A percentile compares a stretch with the other conserved stretches of the same genome.
Evolutionary conservation across 768 basidiomycete genomes (phyloP).

Genomic region (Podaxis carcinomalis): DNA sequence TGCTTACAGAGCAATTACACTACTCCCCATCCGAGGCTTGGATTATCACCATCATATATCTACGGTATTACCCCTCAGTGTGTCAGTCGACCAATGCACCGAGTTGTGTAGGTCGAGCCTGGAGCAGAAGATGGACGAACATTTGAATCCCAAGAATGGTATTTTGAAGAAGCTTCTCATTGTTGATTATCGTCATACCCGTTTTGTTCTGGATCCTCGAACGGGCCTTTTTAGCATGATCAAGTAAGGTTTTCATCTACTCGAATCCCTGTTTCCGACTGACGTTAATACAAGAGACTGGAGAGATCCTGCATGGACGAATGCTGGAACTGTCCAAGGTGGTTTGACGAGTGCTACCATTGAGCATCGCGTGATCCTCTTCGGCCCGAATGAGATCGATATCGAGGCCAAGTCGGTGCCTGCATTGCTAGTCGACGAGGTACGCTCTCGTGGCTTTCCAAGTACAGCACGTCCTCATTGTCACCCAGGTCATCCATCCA

Average conservation of each 20-base stretch:
- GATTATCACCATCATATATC: slow-evolving; percentile 74
- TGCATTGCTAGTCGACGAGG: slow-evolving; percentile 85
- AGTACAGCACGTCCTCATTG: slow-evolving; percentile 4
- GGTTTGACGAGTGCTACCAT: slow-evolving; percentile 56
- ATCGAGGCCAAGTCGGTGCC: slow-evolving; percentile 82
- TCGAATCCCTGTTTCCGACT: background rate
- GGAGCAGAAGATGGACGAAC: slow-evolving; percentile 26
- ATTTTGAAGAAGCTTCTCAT: slow-evolving; percentile 53
- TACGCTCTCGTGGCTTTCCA: slow-evolving; percentile 22
- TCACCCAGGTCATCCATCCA: slow-evolving; percentile 77
- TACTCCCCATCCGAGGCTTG: slow-evolving; percentile 68
- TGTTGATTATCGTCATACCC: slow-evolving; percentile 90
- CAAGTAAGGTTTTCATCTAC: slow-evolving; percentile 43
- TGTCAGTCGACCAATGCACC: slow-evolving; percentile 21
- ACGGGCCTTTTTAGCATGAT: slow-evolving; percentile 80
- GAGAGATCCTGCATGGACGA: slow-evolving; percentile 77
- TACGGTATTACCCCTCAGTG: slow-evolving; percentile 63
- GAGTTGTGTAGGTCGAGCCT: slow-evolving; percentile 19
- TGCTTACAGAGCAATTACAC: slow-evolving; percentile 73
- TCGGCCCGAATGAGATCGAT: slow-evolving; percentile 85
- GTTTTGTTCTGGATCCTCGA: slow-evolving; percentile 82
- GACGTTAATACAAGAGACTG: slow-evolving; percentile 61
- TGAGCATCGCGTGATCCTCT: slow-evolving; percentile 66
- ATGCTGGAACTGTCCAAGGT: slow-evolving; percentile 52
- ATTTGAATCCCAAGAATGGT: slow-evolving; percentile 27